These are phyloP conservation scores for Metarhizium humberi DNA, from an alignment of 2,329 filamentous ascomycete genomes.

Conservation along the genomic window DNA sequence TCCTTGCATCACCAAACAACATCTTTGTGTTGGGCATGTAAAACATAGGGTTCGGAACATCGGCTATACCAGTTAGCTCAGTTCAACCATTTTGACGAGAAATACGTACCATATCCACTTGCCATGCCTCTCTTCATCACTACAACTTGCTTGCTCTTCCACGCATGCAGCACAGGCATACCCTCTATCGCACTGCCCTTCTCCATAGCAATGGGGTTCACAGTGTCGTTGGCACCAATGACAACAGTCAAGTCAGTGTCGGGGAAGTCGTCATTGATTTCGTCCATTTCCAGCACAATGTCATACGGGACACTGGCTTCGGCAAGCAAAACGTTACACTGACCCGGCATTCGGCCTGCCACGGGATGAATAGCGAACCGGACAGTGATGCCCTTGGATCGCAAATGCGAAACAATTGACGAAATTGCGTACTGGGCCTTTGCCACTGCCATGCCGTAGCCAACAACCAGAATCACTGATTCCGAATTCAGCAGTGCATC, in stretches of 20 bases:
- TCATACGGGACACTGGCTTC: slow-evolving; percentile 86
- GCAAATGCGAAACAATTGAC: slow-evolving; percentile 66
- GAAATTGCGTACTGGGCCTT: slow-evolving; percentile 89
- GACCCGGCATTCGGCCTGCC: slow-evolving; percentile 84
- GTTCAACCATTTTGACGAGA: not conserved
- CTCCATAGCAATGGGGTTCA: slow-evolving; percentile 82
- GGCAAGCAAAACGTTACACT: slow-evolving; percentile 84
- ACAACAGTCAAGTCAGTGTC: slow-evolving; percentile 82
- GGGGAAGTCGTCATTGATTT: slow-evolving; percentile 86
- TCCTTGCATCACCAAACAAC: slow-evolving; percentile 85
- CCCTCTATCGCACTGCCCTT: slow-evolving; percentile 77
- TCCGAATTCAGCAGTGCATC: slow-evolving; percentile 68
- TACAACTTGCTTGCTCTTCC: slow-evolving; percentile 89
- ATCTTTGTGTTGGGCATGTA: slow-evolving; percentile 85
- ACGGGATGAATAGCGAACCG: slow-evolving; percentile 88
- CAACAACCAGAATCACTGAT: slow-evolving; percentile 81
- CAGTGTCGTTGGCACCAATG: slow-evolving; percentile 87
- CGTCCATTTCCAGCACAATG: slow-evolving; percentile 90
- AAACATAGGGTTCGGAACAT: slow-evolving; percentile 91
- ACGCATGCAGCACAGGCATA: slow-evolving; percentile 86
- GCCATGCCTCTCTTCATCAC: slow-evolving; percentile 91
- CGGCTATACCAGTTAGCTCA: slow-evolving; percentile 40
- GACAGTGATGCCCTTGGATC: slow-evolving; percentile 69
- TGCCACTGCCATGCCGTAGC: slow-evolving; percentile 90
- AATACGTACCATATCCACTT: slow-evolving; percentile 65